These are phyloP conservation scores for Spizellomyces punctatus DNA, from an alignment of 192 early-diverging fungal species.

Conservation along the genomic window DNA sequence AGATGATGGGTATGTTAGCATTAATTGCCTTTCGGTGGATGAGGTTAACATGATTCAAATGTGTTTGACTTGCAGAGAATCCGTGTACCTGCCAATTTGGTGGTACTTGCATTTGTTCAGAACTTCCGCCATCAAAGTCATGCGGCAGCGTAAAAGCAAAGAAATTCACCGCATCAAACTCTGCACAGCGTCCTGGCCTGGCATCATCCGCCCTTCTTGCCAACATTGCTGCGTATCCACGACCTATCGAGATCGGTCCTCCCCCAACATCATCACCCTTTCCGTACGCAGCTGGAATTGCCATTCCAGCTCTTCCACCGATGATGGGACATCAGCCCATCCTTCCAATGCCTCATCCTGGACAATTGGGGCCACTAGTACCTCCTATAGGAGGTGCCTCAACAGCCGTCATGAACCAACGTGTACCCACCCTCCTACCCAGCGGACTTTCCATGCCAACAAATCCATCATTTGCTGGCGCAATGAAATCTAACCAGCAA, in stretches of 20 bases:
- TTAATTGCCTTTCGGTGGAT: not conserved
- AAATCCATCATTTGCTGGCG: not conserved
- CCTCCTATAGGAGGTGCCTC: not conserved
- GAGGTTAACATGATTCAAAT: not conserved
- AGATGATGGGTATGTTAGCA: not conserved
- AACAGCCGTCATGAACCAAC: not conserved
- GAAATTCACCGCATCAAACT: constrained; percentile 2
- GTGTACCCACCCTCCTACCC: not conserved
- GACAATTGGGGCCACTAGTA: too few species aligned
- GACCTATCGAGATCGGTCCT: not conserved
- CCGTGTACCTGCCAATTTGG: constrained; percentile 34
- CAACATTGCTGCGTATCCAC: not conserved
- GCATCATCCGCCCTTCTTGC: not conserved
- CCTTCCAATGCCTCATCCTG: constrained; percentile 10
- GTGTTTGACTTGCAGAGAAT: constrained; percentile 18
- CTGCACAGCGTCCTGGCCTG: not conserved
- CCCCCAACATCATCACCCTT: not conserved
- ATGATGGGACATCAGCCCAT: not conserved
- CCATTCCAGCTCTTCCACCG: not conserved
- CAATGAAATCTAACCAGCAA: not conserved
- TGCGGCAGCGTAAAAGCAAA: not conserved
- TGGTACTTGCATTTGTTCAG: constrained; percentile 33
- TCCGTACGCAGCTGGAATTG: not conserved
- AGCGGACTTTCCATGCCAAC: not conserved
- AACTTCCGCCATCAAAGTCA: constrained; percentile 6